These are phyloP conservation scores for Gossypium trilobum DNA, from an alignment of 441 rosid species.

Conservation along the genomic window DNA sequence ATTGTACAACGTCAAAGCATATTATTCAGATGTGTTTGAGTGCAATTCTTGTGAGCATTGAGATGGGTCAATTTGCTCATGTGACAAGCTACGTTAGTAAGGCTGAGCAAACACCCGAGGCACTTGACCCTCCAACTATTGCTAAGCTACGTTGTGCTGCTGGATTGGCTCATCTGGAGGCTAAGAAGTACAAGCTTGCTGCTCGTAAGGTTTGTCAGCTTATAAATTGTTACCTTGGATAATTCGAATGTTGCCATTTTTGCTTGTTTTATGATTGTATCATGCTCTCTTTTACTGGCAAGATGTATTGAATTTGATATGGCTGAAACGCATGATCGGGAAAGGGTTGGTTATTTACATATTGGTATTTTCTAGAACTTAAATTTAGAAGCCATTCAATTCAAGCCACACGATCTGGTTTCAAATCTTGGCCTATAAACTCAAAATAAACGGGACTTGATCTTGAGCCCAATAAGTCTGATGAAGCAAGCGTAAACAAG, in stretches of 20 bases:
- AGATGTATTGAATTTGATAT: neutral
- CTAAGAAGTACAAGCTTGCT: slow-evolving; percentile 87
- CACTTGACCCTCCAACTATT: slow-evolving; percentile 50
- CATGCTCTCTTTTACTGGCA: neutral
- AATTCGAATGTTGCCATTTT: neutral
- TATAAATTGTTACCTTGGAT: neutral
- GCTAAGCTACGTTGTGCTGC: slow-evolving; percentile 85
- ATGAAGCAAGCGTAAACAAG: neutral
- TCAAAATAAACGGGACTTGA: neutral
- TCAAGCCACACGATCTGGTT: neutral
- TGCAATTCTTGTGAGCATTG: slow-evolving; percentile 88
- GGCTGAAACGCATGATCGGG: neutral
- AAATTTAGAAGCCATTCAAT: neutral
- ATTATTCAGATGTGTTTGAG: slow-evolving; percentile 88
- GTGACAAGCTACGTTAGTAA: slow-evolving; percentile 83
- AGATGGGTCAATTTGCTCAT: slow-evolving; percentile 92
- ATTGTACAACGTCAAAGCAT: slow-evolving; percentile 92
- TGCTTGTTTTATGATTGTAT: neutral
- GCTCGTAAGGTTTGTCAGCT: slow-evolving; percentile 73
- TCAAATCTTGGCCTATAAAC: neutral
- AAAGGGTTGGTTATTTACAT: neutral
- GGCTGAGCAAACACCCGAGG: slow-evolving; percentile 82
- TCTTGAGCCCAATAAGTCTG: neutral
- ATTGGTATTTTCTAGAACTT: neutral
- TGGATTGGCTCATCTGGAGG: slow-evolving; percentile 81